Evolutionary conservation across 139 green algal species (phyloP).

Genomic region (Chlorella vulgaris): DNA sequence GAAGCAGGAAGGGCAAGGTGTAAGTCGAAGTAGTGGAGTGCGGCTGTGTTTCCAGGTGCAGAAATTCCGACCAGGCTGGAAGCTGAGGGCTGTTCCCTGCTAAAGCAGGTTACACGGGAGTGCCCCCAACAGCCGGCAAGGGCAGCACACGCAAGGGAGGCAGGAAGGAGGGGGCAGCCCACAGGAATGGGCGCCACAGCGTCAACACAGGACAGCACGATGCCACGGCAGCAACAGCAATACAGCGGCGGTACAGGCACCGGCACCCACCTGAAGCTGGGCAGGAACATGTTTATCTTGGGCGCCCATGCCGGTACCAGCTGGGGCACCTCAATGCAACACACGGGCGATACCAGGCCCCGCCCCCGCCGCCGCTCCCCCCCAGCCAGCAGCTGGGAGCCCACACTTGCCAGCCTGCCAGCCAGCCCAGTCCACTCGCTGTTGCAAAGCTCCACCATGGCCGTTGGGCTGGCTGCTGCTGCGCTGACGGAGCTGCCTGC

Average conservation of each 20-base stretch:
- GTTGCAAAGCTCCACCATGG: neutral
- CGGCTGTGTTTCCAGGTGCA: too few relatives aligned
- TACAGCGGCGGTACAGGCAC: neutral
- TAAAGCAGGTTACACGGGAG: too few relatives aligned
- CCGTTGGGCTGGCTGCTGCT: neutral
- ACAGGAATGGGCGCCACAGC: neutral
- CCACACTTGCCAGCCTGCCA: neutral
- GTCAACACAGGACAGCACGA: neutral
- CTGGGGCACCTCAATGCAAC: constrained; percentile 60
- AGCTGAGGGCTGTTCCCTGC: too few relatives aligned
- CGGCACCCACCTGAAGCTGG: constrained; percentile 76
- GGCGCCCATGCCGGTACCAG: constrained; percentile 33
- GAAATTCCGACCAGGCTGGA: too few relatives aligned
- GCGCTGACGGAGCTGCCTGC: neutral
- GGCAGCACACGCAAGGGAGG: too few relatives aligned
- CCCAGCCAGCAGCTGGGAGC: neutral
- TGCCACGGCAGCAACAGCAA: too few relatives aligned
- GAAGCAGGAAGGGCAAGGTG: neutral
- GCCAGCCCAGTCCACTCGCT: neutral
- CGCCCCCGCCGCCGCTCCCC: neutral
- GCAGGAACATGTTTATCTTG: constrained; percentile 64
- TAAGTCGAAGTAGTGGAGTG: too few relatives aligned
- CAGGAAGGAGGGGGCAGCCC: neutral
- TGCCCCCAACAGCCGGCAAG: too few relatives aligned
- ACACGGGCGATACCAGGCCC: constrained; percentile 54